Base-by-base conservation (phyloP, 208 protist genomes). In the Crithidia expoeki region DNA sequence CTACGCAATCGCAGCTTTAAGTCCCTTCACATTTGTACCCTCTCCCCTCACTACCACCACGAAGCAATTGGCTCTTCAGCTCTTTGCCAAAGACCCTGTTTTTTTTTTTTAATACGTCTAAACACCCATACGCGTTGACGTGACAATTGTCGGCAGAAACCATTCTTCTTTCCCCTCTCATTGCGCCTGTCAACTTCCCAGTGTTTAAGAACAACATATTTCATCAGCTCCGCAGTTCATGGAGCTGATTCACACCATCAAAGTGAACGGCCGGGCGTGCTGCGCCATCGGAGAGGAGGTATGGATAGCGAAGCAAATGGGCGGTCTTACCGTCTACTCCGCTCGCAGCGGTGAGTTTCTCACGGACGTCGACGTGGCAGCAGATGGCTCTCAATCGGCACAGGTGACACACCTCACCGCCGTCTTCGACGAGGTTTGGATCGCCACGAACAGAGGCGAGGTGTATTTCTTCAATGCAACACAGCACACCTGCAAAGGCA, bases 361-460 rank as follows among this genome's bases (percentile, higher is more conserved):
- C 10, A 28, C 12, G 1, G 77, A 80, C 33, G 38, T 93, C n/a
- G 12, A 44, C 2, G 36, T 90, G 16, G 17, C n/a, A 6, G 42
- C 69, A 2, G 63, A 67, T n/a, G 79, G 58, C 40, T 58, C 33
- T 0, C 46, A 47, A 1, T 38, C 50, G 14, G 64, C 70, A 28
- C 68, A 88, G 34, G 65, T 90, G 23, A 68, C 62, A 19, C 44
- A 42, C n/a, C 63, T 95, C 21, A 63, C 52, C 23, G 47, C 78
- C 7, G 90, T 92, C 12, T 72, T 83, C 23, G 76, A 72, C 23
- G 83, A 93, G 55, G 72, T 95, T 2, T 95, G 90, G 90, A 72
- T 71, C 12, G 74, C 75, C 33, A 88, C 76, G 10, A 67, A 33
- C 2, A 68, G 61, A 34, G 88, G 90, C 4, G 57, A 79, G 11